A percentile compares a stretch with the other conserved stretches of the same genome.
Conservation (phyloP, 352 stramenopile species). For the Globisporangium paroecandrum region DNA sequence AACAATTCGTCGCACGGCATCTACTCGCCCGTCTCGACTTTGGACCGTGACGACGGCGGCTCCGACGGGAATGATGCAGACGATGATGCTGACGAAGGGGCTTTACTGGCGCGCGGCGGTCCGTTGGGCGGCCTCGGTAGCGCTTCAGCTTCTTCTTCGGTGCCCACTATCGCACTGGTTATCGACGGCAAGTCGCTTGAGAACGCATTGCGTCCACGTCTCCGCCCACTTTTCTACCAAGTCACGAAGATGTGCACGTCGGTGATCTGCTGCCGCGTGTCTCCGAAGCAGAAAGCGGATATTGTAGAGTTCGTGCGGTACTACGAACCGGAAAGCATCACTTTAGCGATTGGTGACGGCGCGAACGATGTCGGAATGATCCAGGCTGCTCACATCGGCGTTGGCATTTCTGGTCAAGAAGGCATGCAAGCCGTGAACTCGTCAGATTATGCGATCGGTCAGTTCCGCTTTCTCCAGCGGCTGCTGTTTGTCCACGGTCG, state of each 20-base stretch:
- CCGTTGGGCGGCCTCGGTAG: constrained; percentile 1
- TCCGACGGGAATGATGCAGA: background rate
- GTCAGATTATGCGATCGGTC: constrained; percentile 90
- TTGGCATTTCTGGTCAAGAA: constrained; percentile 92
- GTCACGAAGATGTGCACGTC: constrained; percentile 67
- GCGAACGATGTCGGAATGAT: constrained; percentile 98
- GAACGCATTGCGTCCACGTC: constrained; percentile 45
- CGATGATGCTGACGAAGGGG: constrained; percentile 6
- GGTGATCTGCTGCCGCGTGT: constrained; percentile 88
- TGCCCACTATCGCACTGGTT: constrained; percentile 71
- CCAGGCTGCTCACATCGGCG: constrained; percentile 88
- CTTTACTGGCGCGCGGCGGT: constrained; percentile 3
- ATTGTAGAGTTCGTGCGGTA: constrained; percentile 77
- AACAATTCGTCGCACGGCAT: background rate
- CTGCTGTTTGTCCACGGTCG: constrained; percentile 92
- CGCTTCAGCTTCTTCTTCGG: background rate
- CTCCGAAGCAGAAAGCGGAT: constrained; percentile 85
- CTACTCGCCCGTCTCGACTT: constrained; percentile 17
- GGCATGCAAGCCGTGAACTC: constrained; percentile 92
- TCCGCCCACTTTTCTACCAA: constrained; percentile 62
- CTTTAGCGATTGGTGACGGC: constrained; percentile 93
- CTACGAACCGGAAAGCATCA: constrained; percentile 70
- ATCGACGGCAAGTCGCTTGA: constrained; percentile 92
- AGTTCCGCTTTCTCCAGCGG: constrained; percentile 92
- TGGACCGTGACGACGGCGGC: constrained; percentile 11